Base-by-base conservation (phyloP, 176 grass and related monocot species). In the Triticum timopheevii region DNA sequence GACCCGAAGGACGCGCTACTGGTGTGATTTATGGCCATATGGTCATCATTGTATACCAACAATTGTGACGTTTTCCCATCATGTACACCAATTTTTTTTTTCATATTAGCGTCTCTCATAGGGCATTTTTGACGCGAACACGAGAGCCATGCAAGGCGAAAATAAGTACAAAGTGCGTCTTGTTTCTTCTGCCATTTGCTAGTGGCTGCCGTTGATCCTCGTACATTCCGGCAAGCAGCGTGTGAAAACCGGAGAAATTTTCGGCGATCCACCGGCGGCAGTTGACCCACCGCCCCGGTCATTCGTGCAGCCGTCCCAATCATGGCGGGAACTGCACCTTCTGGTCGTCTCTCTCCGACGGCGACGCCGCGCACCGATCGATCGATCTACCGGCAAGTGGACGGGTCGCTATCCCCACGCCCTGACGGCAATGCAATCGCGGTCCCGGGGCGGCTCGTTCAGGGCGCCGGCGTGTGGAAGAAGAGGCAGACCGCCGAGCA, bases 401-500 rank as follows among this genome's bases (percentile, higher is more conserved):
- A 76, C 4, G 40, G 13, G 72, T 49, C 1, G 12, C 6, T 49
- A 56, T 82, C 16, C 24, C 13, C 47, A 15, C 45, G 22, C 36
- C 76, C 30, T 50, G 69, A 76, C 69, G 77, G 25, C 13, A 23
- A 66, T 30, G n/a, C 12, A 22, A 62, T 38, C 79, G 78, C 58
- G 1, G 6, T 8, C 54, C 3, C 19, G 50, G 19, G 45, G 25
- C 70, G 12, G 36, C 25, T 76, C 69, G 30, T 15, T 73, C 45
- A 86, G 20, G 85, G 45, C n/a, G 87, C 63, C 64, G 38, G 61
- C 50, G 94, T 82, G 83, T 93, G 77, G 63, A 99, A 89, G 87
- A 99, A 97, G 82, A 99, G 92, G 86, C 97, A 99, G 49, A 99
- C 39, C 19, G 97, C 97, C 22, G 97, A 99, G 87, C 94, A 97